Evolutionary conservation across 2,329 filamentous ascomycete species (phyloP).

Genomic region (Septoria linicola): DNA sequence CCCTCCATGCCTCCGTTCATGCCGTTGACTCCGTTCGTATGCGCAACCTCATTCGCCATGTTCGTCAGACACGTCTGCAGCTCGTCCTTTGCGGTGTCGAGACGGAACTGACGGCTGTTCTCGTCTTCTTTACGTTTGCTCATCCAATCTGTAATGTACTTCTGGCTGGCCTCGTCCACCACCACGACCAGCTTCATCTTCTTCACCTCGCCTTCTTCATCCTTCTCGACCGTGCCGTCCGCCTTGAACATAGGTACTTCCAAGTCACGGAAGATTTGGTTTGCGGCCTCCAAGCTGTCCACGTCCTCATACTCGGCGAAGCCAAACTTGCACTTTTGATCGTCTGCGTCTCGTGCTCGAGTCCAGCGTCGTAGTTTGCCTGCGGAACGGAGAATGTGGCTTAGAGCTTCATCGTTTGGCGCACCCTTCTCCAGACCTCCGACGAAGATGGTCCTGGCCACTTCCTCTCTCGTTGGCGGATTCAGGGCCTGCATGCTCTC

Average conservation of each 20-base stretch:
- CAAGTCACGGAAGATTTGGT: conserved; percentile 79
- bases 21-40: conserved; percentile 30
- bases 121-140: conserved; percentile 63
- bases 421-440: conserved; percentile 78
- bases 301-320: conserved; percentile 95
- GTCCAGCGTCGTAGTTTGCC: conserved; percentile 82
- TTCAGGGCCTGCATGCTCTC: conserved; percentile 52
- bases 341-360: conserved; percentile 70
- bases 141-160: conserved; percentile 81
- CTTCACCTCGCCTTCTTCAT: conserved; percentile 36
- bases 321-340: conserved; percentile 82
- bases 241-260: conserved; percentile 70
- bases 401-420: conserved; percentile 73
- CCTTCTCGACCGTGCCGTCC: conserved; percentile 43
- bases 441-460: conserved; percentile 86
- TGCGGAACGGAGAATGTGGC: conserved; percentile 73
- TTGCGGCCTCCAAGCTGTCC: conserved; percentile 79
- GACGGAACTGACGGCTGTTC: conserved; percentile 62
- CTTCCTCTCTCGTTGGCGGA: conserved; percentile 85
- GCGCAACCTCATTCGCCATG: conserved; percentile 64
- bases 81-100: conserved; percentile 67
- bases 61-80: conserved; percentile 68
- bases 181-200: conserved; percentile 49
- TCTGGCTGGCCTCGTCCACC: conserved; percentile 77
- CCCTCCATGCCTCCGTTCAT: conserved; percentile 21